Conservation (phyloP, 2,329 filamentous ascomycete genomes). For the Colletotrichum somersetense region DNA sequence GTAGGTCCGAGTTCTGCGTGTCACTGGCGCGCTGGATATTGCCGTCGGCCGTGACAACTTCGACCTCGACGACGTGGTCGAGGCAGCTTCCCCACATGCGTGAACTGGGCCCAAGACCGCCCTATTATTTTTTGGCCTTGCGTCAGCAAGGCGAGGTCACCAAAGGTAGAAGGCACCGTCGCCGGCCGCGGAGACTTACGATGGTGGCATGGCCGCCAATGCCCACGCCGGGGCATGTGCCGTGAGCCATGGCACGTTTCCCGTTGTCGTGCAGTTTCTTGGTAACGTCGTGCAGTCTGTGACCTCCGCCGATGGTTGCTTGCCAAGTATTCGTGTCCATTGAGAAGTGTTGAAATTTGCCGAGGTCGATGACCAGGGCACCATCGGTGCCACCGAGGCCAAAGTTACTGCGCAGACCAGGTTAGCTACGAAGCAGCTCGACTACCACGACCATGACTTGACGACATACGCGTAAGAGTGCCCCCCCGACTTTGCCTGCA, state of each 20-base stretch:
- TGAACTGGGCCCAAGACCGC: conserved; percentile 69
- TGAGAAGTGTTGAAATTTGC: conserved; percentile 64
- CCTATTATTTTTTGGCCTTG: conserved; percentile 51
- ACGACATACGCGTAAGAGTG: conserved; percentile 70
- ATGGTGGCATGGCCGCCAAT: conserved; percentile 71
- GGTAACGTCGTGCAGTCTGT: conserved; percentile 65
- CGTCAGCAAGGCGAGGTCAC: conserved; percentile 15
- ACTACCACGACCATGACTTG: neutral
- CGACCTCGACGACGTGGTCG: conserved; percentile 67
- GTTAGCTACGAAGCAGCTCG: neutral
- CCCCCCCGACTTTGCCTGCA: conserved; percentile 73
- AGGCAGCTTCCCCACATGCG: conserved; percentile 70
- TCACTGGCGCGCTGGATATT: conserved; percentile 61
- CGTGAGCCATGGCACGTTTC: conserved; percentile 69
- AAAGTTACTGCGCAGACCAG: conserved; percentile 49
- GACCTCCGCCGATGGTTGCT: conserved; percentile 68
- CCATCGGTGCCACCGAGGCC: conserved; percentile 65
- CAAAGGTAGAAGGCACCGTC: conserved; percentile 11
- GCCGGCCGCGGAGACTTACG: conserved; percentile 50
- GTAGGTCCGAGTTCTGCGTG: conserved; percentile 64
- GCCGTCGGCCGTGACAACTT: conserved; percentile 70
- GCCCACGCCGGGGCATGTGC: conserved; percentile 70
- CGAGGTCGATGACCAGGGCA: conserved; percentile 66
- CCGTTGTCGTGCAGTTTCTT: conserved; percentile 63
- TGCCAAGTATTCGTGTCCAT: conserved; percentile 66